Evolutionary conservation across 2,329 filamentous ascomycete genomes (phyloP).

Genomic region (Alternaria longipes): DNA sequence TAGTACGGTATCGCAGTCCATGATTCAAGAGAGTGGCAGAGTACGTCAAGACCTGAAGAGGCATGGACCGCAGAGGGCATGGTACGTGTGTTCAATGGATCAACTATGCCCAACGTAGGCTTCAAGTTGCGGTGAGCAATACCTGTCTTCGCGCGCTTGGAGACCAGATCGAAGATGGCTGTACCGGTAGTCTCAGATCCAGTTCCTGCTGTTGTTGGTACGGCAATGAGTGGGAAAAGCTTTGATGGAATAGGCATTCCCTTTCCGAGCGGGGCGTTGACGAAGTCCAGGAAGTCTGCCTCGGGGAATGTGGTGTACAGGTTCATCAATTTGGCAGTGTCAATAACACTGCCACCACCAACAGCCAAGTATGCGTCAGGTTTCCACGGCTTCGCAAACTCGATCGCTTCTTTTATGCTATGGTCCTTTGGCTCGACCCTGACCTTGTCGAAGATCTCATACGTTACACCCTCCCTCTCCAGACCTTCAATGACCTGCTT

Average conservation of each 20-base stretch:
- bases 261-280: conserved; percentile 91
- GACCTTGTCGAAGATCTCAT: conserved; percentile 81
- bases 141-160: conserved; percentile 91
- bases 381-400: conserved; percentile 78
- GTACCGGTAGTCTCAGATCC: conserved; percentile 96
- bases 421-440: conserved; percentile 93
- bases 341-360: conserved; percentile 91
- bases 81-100: conserved; percentile 88
- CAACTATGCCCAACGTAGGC: conserved; percentile 88
- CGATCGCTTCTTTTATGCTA: conserved; percentile 89
- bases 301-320: conserved; percentile 91
- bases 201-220: conserved; percentile 86
- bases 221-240: conserved; percentile 79
- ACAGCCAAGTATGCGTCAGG: conserved; percentile 94
- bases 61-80: conserved; percentile 97
- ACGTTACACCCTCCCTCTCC: conserved; percentile 79
- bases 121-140: conserved; percentile 96
- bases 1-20: conserved; percentile 98
- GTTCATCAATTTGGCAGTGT: conserved; percentile 99
- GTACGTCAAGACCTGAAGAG: conserved; percentile 88
- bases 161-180: conserved; percentile 94
- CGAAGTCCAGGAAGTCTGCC: conserved; percentile 95
- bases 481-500: conserved; percentile 85
- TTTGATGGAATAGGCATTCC: conserved; percentile 77
- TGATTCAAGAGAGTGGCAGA: conserved; percentile 94